phyloP scores from a whole-genome alignment of 176 grass and related monocot species.

The Calamus simplicifolius region DNA sequence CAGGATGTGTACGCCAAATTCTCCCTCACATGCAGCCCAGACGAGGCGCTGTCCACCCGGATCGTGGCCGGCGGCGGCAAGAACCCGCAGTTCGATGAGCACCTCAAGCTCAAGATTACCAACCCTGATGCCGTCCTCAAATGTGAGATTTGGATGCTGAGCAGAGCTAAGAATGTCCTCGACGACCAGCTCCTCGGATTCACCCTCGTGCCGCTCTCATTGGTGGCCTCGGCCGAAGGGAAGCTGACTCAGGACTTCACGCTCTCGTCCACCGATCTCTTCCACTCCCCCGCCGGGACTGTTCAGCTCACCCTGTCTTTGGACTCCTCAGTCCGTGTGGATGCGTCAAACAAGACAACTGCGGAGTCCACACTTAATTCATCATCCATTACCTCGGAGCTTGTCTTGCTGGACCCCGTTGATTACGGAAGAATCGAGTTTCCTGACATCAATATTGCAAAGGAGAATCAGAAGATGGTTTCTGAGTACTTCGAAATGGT shows the following conservation, averaged over 20 bases:
- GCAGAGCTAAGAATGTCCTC: slow-evolving; percentile 40
- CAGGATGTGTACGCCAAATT: slow-evolving; percentile 90
- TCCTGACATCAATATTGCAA: slow-evolving; percentile 44
- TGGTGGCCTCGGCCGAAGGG: slow-evolving; percentile 22
- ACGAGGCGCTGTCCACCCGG: slow-evolving; percentile 47
- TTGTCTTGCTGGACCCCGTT: slow-evolving; percentile 46
- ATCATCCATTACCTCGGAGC: slow-evolving; percentile 78
- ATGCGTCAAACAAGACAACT: not conserved
- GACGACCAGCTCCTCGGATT: slow-evolving; percentile 94
- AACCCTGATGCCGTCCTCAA: slow-evolving; percentile 55
- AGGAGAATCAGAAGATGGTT: slow-evolving; percentile 75
- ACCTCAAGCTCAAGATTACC: slow-evolving; percentile 16
- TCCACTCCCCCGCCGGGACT: slow-evolving; percentile 65
- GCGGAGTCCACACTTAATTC: not conserved
- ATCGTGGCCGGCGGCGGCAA: slow-evolving; percentile 43
- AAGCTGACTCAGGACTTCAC: slow-evolving; percentile 37
- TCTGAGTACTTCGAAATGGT: slow-evolving; percentile 54
- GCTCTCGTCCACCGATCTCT: slow-evolving; percentile 78
- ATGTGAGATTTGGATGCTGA: slow-evolving; percentile 91
- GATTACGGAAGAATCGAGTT: slow-evolving; percentile 54
- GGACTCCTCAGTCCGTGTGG: not conserved
- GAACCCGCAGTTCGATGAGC: slow-evolving; percentile 51
- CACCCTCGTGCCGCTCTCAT: slow-evolving; percentile 64
- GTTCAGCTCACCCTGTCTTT: slow-evolving; percentile 56
- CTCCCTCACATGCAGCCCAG: slow-evolving; percentile 60